Percentiles rank a stretch among this genome's conserved stretches.
Conservation (phyloP, 2,329 filamentous ascomycete genomes). For the Epichloe baconii region DNA sequence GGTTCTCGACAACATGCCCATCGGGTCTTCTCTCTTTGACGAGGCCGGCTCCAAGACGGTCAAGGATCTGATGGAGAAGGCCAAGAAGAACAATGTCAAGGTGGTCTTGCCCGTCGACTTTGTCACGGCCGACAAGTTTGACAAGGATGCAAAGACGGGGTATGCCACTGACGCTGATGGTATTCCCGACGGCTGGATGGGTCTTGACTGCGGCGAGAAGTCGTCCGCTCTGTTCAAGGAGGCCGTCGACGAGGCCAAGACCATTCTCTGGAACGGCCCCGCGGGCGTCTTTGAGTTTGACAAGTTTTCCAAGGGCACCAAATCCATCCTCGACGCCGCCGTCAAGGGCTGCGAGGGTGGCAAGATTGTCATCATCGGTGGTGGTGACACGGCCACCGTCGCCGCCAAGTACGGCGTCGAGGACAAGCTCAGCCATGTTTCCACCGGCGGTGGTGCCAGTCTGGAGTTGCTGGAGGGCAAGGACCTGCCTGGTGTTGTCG, state of each 20-base stretch:
- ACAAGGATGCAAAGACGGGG: constrained; percentile 66
- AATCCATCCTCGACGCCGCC: constrained; percentile 79
- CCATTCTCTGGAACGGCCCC: constrained; percentile 98
- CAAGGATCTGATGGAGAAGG: constrained; percentile 77
- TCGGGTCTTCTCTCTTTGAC: constrained; percentile 86
- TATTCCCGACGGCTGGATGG: constrained; percentile 96
- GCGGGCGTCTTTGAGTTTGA: constrained; percentile 97
- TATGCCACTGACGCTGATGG: constrained; percentile 75
- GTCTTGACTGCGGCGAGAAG: constrained; percentile 86
- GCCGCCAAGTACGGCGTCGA: constrained; percentile 95
- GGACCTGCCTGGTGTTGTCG: constrained; percentile 84
- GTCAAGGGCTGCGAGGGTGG: constrained; percentile 61
- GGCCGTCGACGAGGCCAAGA: constrained; percentile 78
- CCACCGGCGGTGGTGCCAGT: constrained; percentile 88
- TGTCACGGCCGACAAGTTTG: constrained; percentile 91
- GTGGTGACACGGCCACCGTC: constrained; percentile 94
- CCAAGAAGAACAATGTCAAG: constrained; percentile 91
- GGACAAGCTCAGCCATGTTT: constrained; percentile 96
- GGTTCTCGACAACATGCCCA: constrained; percentile 80
- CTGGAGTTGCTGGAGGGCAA: constrained; percentile 97
- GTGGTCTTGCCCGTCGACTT: constrained; percentile 91
- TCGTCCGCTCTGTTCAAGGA: constrained; percentile 78
- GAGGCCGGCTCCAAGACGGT: constrained; percentile 91
- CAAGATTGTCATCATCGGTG: constrained; percentile 96
- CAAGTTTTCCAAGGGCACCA: constrained; percentile 83